Conservation (phyloP, 345 rosid species). For the Bruguiera gymnorhiza region DNA sequence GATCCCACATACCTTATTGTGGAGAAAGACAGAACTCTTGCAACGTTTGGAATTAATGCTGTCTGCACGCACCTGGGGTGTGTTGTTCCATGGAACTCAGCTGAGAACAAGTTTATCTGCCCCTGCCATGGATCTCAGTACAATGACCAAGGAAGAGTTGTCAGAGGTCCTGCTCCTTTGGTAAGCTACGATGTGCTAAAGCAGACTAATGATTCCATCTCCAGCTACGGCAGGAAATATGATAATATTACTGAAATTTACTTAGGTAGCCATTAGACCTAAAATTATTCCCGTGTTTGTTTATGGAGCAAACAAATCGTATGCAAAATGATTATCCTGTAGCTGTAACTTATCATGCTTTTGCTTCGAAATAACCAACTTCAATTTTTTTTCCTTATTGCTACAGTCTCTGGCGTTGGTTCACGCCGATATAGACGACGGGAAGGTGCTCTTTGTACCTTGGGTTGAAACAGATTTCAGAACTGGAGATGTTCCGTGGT, state of each 20-base stretch:
- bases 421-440: slow-evolving; percentile 66
- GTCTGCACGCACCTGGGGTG: slow-evolving; percentile 97
- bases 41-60: slow-evolving; percentile 72
- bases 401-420: slow-evolving; percentile 87
- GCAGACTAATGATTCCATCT: not conserved
- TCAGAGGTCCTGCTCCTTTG: slow-evolving; percentile 96
- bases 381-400: not conserved
- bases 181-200: slow-evolving; percentile 36
- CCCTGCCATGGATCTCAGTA: slow-evolving; percentile 97
- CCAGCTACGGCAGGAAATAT: not conserved
- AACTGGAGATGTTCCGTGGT: slow-evolving; percentile 95
- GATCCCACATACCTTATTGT: slow-evolving; percentile 96
- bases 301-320: too few relatives aligned
- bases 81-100: slow-evolving; percentile 80
- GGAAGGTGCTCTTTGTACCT: slow-evolving; percentile 84
- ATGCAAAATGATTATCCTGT: not conserved
- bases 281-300: too few relatives aligned
- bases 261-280: too few relatives aligned
- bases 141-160: slow-evolving; percentile 93
- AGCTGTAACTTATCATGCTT: not conserved
- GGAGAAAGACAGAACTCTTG: slow-evolving; percentile 79
- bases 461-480: slow-evolving; percentile 97
- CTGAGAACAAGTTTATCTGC: slow-evolving; percentile 89
- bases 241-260: not conserved
- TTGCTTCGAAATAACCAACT: not conserved